Evolutionary conservation across 179 eudicot species (phyloP).

Genomic region (Nepenthes alata): DNA sequence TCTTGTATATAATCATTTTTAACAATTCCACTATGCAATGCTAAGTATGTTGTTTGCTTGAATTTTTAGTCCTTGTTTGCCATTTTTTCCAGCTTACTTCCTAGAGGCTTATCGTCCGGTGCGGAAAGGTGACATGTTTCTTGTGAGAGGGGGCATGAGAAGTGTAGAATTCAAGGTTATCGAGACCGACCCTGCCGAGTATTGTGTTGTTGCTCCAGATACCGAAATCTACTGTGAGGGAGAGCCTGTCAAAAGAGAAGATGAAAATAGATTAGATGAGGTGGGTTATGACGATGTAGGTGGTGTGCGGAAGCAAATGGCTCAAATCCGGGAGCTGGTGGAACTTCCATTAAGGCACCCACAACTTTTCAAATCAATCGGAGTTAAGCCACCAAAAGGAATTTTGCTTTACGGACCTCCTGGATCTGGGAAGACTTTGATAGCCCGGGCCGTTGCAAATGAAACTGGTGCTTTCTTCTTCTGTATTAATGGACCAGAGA

Average conservation of each 20-base stretch:
- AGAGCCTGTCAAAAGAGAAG: conserved; percentile 17
- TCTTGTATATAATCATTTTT: too few species aligned
- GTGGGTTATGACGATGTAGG: conserved; percentile 53
- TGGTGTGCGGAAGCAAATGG: conserved; percentile 27
- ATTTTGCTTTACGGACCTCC: conserved; percentile 59
- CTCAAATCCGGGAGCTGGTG: conserved; percentile 50
- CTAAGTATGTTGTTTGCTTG: not conserved
- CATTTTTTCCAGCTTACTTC: conserved; percentile 36
- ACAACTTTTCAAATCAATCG: conserved; percentile 53
- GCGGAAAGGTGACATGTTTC: conserved; percentile 50
- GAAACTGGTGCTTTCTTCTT: conserved; percentile 61
- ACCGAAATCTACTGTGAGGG: conserved; percentile 20
- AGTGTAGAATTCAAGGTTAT: conserved; percentile 27
- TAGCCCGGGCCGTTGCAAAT: conserved; percentile 60
- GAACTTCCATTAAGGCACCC: conserved; percentile 63
- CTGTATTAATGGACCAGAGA: conserved; percentile 52
- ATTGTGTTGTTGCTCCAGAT: conserved; percentile 21
- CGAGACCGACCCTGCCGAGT: conserved; percentile 23
- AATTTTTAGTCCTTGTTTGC: not conserved
- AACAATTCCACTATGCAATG: not conserved
- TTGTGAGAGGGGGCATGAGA: conserved; percentile 63
- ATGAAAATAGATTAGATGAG: conserved; percentile 18
- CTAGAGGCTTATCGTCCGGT: conserved; percentile 54
- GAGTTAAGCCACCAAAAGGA: conserved; percentile 62
- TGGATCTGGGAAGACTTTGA: conserved; percentile 56